Conservation (phyloP, 2,329 filamentous ascomycete species). For the Calonectria hawksworthii region DNA sequence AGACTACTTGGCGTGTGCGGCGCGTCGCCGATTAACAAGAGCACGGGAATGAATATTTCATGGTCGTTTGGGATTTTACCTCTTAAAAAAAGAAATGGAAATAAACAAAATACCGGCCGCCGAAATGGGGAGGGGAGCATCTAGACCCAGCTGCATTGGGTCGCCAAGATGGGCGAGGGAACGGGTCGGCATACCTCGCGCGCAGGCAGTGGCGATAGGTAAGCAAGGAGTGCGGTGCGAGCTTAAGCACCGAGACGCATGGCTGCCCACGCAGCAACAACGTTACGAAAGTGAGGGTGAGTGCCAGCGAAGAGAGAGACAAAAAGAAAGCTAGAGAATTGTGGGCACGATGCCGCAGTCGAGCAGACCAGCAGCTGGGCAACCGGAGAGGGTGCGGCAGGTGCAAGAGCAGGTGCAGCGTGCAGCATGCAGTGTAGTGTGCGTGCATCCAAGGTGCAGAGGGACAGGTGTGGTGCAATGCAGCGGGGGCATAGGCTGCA, state of each 20-base stretch:
- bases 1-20: background rate
- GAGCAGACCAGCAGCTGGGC: slow-evolving; percentile 8
- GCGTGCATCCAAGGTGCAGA: slow-evolving; percentile 16
- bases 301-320: slow-evolving; percentile 25
- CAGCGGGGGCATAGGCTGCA: slow-evolving; percentile 22
- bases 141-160: background rate
- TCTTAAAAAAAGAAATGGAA: background rate
- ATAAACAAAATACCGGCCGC: background rate
- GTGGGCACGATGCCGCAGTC: slow-evolving; percentile 23
- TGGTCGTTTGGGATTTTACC: background rate
- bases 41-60: background rate
- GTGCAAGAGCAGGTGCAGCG: slow-evolving; percentile 15
- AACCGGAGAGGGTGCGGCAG: slow-evolving; percentile 18
- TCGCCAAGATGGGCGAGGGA: background rate
- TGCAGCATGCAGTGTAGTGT: slow-evolving; percentile 10
- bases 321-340: slow-evolving; percentile 16
- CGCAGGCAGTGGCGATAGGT: background rate
- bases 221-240: background rate
- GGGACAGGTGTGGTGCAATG: slow-evolving; percentile 25
- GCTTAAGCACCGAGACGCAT: background rate
- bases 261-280: slow-evolving; percentile 18
- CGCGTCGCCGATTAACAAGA: background rate
- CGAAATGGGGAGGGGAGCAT: background rate
- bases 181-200: background rate
- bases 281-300: slow-evolving; percentile 9